Evolutionary conservation across 352 stramenopile genomes (phyloP).

Genomic region (Phytophthora pluvialis): DNA sequence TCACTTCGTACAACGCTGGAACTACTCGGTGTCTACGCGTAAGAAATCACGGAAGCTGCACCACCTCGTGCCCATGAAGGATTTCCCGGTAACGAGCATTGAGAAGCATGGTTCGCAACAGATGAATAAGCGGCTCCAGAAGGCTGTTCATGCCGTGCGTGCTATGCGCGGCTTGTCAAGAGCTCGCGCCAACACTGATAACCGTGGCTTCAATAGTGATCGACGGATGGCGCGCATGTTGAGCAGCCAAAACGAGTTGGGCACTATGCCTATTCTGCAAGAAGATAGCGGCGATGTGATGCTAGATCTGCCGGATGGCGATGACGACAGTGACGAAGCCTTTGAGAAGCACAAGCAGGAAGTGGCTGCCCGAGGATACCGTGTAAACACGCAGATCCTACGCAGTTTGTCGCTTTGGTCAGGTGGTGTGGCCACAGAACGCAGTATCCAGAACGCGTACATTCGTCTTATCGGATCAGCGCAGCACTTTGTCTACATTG

Average conservation of each 20-base stretch:
- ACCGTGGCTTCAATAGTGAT: slow-evolving; percentile 54
- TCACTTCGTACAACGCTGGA: slow-evolving; percentile 91
- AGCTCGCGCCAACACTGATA: slow-evolving; percentile 33
- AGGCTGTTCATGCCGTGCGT: slow-evolving; percentile 68
- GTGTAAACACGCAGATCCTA: slow-evolving; percentile 70
- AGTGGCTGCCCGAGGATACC: slow-evolving; percentile 49
- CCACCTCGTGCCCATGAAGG: slow-evolving; percentile 81
- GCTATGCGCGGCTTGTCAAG: slow-evolving; percentile 44
- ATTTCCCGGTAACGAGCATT: slow-evolving; percentile 46
- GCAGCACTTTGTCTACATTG: slow-evolving; percentile 93
- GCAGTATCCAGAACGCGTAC: slow-evolving; percentile 92
- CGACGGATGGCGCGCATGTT: slow-evolving; percentile 43
- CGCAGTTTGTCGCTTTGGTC: slow-evolving; percentile 87
- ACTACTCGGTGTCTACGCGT: slow-evolving; percentile 85
- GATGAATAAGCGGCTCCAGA: slow-evolving; percentile 64
- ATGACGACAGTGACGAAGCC: slow-evolving; percentile 37
- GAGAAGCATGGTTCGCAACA: slow-evolving; percentile 49
- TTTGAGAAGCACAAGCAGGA: slow-evolving; percentile 41
- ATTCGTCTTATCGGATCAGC: slow-evolving; percentile 87
- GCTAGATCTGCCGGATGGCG: slow-evolving; percentile 28
- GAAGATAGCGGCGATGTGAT: slow-evolving; percentile 25
- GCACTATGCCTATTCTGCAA: slow-evolving; percentile 29
- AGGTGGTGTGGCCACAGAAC: slow-evolving; percentile 76
- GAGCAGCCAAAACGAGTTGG: slow-evolving; percentile 37
- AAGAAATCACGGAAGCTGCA: slow-evolving; percentile 80